Base-by-base conservation (phyloP, 2,329 filamentous ascomycete genomes). In the Curvularia sp. region DNA sequence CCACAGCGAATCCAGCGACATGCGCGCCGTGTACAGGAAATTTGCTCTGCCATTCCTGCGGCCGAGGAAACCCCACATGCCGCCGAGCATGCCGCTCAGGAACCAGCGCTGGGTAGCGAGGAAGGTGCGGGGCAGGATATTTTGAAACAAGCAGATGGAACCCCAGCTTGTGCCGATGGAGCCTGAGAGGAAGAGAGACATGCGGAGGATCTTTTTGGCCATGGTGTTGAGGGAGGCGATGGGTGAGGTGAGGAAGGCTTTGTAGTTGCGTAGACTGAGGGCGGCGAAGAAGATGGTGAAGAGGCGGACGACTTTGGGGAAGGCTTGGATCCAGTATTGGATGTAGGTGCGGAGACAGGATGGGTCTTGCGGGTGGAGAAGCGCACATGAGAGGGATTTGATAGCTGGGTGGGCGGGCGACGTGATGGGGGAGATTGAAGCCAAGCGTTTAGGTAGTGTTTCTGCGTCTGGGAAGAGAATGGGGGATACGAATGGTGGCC, bases 151-250 rank as follows among this genome's bases (percentile, higher is more conserved):
- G 80, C 94, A 99, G 67, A 97, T 88, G 57, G 88, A 89, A 0
- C 88, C 93, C 95, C 95, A 99, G 31, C 88, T 87, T 0, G 92
- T 92, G 13, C 92, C 92, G 57, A 97, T 88, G n/a, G 91, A 85
- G 15, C 91, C 91, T 0, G 93, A 93, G 49, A 92, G 80, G 70
- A 96, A 93, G 4, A 91, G 83, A 0, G 89, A 88, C 75, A 91
- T 88, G 61, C 89, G 86, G 30, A 97, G 83, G 20, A 94, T 88
- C 31, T 84, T 83, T 33, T 87, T 84, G 1, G 90, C 82, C 10
- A 97, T 83, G 4, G 75, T 75, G 72, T 90, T 90, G 12, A 93
- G 77, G 2, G 89, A 86, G 0, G 85, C 79, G 24, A 92, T 74
- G 0, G 94, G 94, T 24, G 85, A 83, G 60, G 89, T 80, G 71